These are phyloP conservation scores for Cercospora sp. DNA, from an alignment of 2,329 filamentous ascomycete species.

Conservation along the genomic window DNA sequence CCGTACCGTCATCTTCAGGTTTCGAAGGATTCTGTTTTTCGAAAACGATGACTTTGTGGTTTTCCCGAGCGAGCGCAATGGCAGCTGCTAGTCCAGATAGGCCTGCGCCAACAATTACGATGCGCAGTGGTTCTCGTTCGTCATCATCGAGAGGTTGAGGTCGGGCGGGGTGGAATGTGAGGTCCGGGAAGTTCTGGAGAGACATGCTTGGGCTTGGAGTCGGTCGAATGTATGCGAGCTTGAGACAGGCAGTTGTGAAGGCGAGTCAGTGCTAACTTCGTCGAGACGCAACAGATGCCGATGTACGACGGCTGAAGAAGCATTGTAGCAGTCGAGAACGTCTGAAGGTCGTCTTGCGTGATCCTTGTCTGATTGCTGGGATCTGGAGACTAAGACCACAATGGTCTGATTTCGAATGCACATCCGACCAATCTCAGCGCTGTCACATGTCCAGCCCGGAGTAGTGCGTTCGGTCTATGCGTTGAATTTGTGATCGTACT, in stretches of 20 bases:
- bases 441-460: not conserved
- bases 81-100: conserved; percentile 12
- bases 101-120: conserved; percentile 14
- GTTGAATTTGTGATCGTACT: not conserved
- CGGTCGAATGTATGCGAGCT: not conserved
- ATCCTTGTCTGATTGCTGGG: not conserved
- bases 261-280: not conserved
- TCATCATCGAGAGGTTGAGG: not conserved
- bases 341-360: not conserved
- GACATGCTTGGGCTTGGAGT: not conserved
- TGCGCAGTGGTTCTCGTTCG: conserved; percentile 6
- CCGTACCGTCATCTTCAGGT: conserved; percentile 3
- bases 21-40: conserved; percentile 2
- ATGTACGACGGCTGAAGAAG: not conserved
- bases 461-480: not conserved
- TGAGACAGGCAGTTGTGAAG: not conserved
- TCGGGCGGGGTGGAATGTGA: conserved; percentile 8
- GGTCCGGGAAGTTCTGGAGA: conserved; percentile 1
- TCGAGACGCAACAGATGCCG: not conserved
- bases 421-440: not conserved
- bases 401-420: not conserved
- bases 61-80: conserved; percentile 9
- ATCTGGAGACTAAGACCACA: not conserved
- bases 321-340: not conserved
- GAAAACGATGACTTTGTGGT: conserved; percentile 15